Evolutionary conservation across 2,329 filamentous ascomycete genomes (phyloP).

Genomic region (Neodidymelliopsis sp.): DNA sequence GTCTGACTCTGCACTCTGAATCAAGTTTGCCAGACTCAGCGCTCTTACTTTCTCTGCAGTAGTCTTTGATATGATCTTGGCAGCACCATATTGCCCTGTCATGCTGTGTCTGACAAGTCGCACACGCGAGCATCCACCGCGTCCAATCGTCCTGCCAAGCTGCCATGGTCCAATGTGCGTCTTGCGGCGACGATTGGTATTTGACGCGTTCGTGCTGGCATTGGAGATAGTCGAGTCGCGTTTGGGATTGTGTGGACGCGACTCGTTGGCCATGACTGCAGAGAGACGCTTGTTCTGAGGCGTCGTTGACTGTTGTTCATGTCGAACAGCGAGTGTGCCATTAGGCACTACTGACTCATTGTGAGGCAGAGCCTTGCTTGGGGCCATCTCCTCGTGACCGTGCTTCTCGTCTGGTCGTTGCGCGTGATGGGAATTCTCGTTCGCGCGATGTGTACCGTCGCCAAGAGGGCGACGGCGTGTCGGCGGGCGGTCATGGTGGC

Average conservation of each 20-base stretch:
- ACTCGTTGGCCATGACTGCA: constrained; percentile 57
- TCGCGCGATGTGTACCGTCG: constrained; percentile 45
- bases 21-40: constrained; percentile 83
- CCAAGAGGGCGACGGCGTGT: constrained; percentile 43
- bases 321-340: constrained; percentile 52
- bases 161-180: constrained; percentile 94
- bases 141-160: constrained; percentile 85
- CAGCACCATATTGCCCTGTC: constrained; percentile 83
- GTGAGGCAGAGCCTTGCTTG: constrained; percentile 46
- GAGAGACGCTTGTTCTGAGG: constrained; percentile 63
- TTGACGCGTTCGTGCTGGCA: constrained; percentile 61
- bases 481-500: constrained; percentile 39
- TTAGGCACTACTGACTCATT: constrained; percentile 56
- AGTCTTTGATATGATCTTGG: constrained; percentile 91
- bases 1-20: constrained; percentile 71
- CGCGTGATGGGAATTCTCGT: constrained; percentile 33
- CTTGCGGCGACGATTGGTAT: constrained; percentile 61
- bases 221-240: constrained; percentile 63
- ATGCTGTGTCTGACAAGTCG: constrained; percentile 80
- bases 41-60: constrained; percentile 82
- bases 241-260: constrained; percentile 57
- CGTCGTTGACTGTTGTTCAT: constrained; percentile 35
- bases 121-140: constrained; percentile 88
- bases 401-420: constrained; percentile 32
- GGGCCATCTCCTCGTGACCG: constrained; percentile 21